Base-by-base conservation (phyloP, 768 basidiomycete genomes). In the Tylopilus sp. region DNA sequence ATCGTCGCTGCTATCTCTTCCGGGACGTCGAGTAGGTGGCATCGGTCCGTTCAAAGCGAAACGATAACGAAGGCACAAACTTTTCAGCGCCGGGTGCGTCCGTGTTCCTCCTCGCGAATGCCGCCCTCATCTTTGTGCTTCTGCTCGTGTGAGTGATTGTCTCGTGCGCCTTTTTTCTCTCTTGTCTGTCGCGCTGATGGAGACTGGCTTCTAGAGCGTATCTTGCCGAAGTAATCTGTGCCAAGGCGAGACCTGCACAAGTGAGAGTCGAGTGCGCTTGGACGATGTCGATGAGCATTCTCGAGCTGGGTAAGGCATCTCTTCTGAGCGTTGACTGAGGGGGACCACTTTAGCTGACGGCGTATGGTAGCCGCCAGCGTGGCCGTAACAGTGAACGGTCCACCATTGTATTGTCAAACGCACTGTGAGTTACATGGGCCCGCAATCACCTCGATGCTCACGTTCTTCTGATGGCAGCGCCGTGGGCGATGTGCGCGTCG, bases 251-350 rank as follows among this genome's bases (percentile, higher is more conserved):
- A 48, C 73, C 73, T 21, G 74, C 78, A 17, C 69, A 68, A 25
- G 72, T 81, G 33, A 60, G 72, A 44, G 63, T 79, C 25, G 86
- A 88, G 61, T 83, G 80, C 56, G 59, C 53, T 17, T 87, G 84
- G 83, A 74, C 79, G 7, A 73, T 67, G 7, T 51, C 78, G 10
- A 63, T 81, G 55, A 74, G 76, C 52, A 46, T 74, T 6, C 61
- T 82, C 28, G 78, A 85, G 49, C 69, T 81, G 31, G 77, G 84
- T 81, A 51, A 52, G 75, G 59, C 30, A n/a, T 49, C 23, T 30
- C 6, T 28, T 7, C 7, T 7, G 7, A 10, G 26, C 18, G 23
- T 18, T 1, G 1, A 2, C 7, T 41, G 33, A 21, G 39, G 33
- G 20, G 39, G 22, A 21, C 15, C 11, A 2, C n/a, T 40, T 21